phyloP scores from a whole-genome alignment of 1,139 yeast species.

The Diutina pseudorugosa region DNA sequence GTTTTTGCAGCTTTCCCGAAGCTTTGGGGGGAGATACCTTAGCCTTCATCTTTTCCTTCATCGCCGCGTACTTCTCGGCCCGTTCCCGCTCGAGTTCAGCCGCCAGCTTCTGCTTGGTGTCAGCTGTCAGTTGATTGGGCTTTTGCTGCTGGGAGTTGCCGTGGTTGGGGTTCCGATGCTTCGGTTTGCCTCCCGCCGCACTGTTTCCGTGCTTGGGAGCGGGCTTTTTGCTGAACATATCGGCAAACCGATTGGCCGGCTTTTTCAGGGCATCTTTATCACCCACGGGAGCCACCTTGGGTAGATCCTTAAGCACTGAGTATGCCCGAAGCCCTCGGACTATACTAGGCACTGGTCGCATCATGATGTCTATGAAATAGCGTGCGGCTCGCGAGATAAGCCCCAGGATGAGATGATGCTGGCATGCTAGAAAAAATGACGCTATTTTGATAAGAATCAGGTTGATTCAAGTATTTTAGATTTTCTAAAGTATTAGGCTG shows the following conservation, averaged over 20 bases:
- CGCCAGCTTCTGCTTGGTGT: not conserved
- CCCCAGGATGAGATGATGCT: not conserved
- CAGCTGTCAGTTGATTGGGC: not conserved
- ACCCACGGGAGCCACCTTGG: not conserved
- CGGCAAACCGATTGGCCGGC: not conserved
- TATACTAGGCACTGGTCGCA: not conserved
- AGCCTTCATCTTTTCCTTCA: slow-evolving; percentile 3
- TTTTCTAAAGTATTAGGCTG: no score
- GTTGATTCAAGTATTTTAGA: no score
- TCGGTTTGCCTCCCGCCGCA: not conserved
- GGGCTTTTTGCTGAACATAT: not conserved
- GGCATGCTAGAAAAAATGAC: no score
- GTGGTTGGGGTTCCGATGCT: not conserved
- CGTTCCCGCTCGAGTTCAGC: not conserved
- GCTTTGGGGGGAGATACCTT: not conserved
- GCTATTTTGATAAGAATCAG: no score
- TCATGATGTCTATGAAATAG: not conserved
- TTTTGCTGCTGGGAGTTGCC: not conserved
- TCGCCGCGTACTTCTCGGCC: not conserved
- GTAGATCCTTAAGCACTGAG: not conserved
- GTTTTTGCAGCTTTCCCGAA: not conserved
- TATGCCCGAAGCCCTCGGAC: not conserved
- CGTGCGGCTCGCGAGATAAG: not conserved
- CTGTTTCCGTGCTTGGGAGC: not conserved
- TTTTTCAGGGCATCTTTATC: not conserved